Evolutionary conservation across 176 grass and related monocot species (phyloP).

Genomic region (Poa annua): DNA sequence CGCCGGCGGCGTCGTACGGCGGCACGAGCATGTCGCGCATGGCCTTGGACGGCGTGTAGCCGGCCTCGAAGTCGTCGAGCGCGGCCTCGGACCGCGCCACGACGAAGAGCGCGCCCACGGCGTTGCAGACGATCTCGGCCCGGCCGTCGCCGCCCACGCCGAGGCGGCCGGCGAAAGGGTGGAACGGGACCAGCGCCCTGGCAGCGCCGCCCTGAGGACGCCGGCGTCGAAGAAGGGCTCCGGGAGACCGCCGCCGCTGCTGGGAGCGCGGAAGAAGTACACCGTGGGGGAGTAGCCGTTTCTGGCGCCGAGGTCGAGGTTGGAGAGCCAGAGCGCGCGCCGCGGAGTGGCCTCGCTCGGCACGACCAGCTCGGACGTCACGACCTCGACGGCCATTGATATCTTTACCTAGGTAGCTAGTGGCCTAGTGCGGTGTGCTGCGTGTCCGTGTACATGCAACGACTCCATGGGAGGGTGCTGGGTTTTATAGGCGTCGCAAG

Average conservation of each 20-base stretch:
- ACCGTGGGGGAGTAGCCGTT: conserved; percentile 57
- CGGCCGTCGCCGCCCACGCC: conserved; percentile 21
- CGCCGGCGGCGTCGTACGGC: neutral
- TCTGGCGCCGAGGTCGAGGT: conserved; percentile 62
- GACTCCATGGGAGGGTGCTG: neutral
- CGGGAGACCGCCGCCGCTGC: too few species aligned
- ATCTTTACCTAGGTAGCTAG: neutral
- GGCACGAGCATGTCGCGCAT: conserved; percentile 57
- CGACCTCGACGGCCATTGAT: conserved; percentile 41
- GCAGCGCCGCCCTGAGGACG: conserved; percentile 48
- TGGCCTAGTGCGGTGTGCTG: neutral
- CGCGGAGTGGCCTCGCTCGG: conserved; percentile 55
- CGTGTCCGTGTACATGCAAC: conserved; percentile 18
- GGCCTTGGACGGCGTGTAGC: conserved; percentile 38
- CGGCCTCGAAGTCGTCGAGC: conserved; percentile 47
- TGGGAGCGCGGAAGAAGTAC: conserved; percentile 55
- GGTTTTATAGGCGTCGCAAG: conserved; percentile 39
- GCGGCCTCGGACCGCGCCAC: conserved; percentile 33
- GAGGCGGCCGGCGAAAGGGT: conserved; percentile 67
- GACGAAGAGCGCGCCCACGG: conserved; percentile 58
- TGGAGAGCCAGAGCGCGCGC: conserved; percentile 62
- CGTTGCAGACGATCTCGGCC: conserved; percentile 54
- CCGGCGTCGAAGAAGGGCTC: conserved; percentile 52
- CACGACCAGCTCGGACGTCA: conserved; percentile 53
- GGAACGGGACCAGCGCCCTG: conserved; percentile 50